These are phyloP conservation scores for Carpinus viminea DNA, from an alignment of 306 rosid species.

Conservation along the genomic window DNA sequence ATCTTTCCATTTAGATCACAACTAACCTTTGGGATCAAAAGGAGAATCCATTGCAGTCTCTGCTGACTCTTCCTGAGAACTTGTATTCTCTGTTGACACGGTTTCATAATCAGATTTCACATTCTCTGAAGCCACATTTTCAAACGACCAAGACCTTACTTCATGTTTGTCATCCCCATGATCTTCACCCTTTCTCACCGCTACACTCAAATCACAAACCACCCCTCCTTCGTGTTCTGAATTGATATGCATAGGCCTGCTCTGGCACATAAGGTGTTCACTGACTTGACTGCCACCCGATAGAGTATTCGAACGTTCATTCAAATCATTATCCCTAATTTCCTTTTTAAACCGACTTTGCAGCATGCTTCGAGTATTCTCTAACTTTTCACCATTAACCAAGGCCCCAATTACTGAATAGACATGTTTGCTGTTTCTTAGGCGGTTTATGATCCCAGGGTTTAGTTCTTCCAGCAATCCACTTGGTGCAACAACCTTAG, in stretches of 20 bases:
- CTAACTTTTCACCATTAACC: not conserved
- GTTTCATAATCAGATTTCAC: not conserved
- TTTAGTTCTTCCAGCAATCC: not conserved
- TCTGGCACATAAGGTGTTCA: not conserved
- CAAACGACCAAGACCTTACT: not conserved
- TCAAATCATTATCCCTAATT: not conserved
- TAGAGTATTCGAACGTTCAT: not conserved
- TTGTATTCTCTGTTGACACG: not conserved
- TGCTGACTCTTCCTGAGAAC: not conserved
- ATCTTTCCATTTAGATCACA: not conserved
- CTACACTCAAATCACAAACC: not conserved
- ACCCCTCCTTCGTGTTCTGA: not conserved
- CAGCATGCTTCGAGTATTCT: not conserved
- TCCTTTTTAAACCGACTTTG: not conserved
- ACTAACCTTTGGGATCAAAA: not conserved
- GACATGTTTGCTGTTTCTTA: constrained; percentile 3
- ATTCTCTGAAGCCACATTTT: not conserved
- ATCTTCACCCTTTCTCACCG: not conserved
- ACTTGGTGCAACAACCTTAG: not conserved
- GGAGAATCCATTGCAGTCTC: not conserved
- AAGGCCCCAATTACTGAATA: constrained; percentile 4
- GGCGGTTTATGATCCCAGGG: not conserved
- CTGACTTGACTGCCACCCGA: not conserved
- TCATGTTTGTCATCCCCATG: not conserved
- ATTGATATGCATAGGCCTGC: not conserved